Conservation (phyloP, 2,329 filamentous ascomycete species). For the Rhinocladiella mackenziei region DNA sequence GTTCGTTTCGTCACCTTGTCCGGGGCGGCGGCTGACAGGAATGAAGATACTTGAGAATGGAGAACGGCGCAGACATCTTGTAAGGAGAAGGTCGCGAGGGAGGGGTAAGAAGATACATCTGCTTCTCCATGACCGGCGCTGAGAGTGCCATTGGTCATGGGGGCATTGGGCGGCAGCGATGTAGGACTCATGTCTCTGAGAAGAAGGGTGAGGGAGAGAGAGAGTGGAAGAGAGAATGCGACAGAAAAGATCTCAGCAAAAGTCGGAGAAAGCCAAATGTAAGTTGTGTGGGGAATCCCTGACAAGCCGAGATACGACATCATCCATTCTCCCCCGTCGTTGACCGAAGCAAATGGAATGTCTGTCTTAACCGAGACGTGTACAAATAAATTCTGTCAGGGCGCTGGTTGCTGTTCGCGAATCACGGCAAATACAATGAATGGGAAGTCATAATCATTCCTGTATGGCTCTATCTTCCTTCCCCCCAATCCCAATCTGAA, state of each 20-base stretch:
- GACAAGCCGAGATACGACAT: neutral
- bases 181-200: slow-evolving; percentile 22
- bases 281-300: neutral
- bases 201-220: slow-evolving; percentile 1
- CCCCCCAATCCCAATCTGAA: no score
- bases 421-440: no score
- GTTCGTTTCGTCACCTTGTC: slow-evolving; percentile 57
- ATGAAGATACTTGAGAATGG: slow-evolving; percentile 57
- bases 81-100: slow-evolving; percentile 32
- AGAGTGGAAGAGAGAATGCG: neutral
- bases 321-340: no score
- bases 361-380: no score
- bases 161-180: slow-evolving; percentile 30
- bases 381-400: no score
- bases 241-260: neutral
- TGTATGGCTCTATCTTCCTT: no score
- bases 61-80: slow-evolving; percentile 63
- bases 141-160: slow-evolving; percentile 26
- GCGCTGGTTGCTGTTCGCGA: no score
- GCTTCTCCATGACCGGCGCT: slow-evolving; percentile 26
- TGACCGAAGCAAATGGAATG: no score
- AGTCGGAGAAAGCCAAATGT: neutral
- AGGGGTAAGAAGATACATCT: slow-evolving; percentile 21
- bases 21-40: slow-evolving; percentile 59
- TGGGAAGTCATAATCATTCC: no score